phyloP scores from a whole-genome alignment of 768 basidiomycete species.

The Hypsizygus marmoreus region DNA sequence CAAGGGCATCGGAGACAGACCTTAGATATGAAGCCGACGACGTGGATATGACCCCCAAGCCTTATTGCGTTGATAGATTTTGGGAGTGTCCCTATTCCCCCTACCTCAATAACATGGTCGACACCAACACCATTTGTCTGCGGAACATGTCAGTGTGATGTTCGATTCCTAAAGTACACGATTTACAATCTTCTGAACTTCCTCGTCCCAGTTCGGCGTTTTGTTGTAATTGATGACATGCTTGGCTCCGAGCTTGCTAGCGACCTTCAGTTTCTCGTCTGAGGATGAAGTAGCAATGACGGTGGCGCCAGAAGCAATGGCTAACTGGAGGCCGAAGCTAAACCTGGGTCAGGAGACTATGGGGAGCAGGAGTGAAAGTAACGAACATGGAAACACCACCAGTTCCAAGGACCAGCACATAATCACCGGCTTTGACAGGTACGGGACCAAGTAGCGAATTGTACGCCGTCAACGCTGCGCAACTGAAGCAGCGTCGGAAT shows the following conservation, averaged over 20 bases:
- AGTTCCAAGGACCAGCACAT: conserved; percentile 56
- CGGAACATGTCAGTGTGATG: conserved; percentile 6
- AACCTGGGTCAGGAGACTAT: background rate
- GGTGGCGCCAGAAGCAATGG: conserved; percentile 60
- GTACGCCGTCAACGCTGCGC: conserved; percentile 67
- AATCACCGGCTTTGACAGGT: conserved; percentile 59
- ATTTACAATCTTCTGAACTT: conserved; percentile 44
- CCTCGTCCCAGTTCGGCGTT: conserved; percentile 58
- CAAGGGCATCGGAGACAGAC: conserved; percentile 22
- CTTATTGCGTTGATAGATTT: conserved; percentile 42
- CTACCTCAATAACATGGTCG: conserved; percentile 44
- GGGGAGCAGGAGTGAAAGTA: background rate
- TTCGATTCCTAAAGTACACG: background rate
- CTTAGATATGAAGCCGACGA: conserved; percentile 54
- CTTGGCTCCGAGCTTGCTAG: conserved; percentile 50
- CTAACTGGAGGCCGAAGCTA: conserved; percentile 61
- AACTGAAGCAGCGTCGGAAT: conserved; percentile 32
- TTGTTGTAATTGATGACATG: conserved; percentile 65
- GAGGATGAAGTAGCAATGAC: conserved; percentile 72
- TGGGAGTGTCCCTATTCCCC: conserved; percentile 51
- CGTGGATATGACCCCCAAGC: conserved; percentile 44
- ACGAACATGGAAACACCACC: conserved; percentile 58
- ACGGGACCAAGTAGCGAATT: conserved; percentile 52
- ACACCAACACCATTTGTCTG: conserved; percentile 42
- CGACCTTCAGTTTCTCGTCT: conserved; percentile 59